These are phyloP conservation scores for Phanerodontia chrysosporium DNA, from an alignment of 768 basidiomycete genomes.

Conservation along the genomic window DNA sequence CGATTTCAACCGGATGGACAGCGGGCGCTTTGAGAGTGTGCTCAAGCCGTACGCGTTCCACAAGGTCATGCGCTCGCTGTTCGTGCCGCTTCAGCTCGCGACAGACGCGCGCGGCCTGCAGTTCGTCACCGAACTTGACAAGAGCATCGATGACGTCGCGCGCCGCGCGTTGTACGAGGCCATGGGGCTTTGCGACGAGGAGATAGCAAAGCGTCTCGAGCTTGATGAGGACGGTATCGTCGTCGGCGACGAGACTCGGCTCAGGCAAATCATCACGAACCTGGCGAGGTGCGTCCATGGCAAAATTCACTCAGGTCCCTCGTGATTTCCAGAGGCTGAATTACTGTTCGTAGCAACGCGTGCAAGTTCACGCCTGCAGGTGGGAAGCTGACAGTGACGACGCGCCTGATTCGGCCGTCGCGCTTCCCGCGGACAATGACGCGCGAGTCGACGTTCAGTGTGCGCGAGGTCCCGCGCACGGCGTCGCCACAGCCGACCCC, in stretches of 20 bases:
- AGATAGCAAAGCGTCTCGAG: constrained; percentile 39
- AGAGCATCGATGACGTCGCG: constrained; percentile 61
- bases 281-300: constrained; percentile 57
- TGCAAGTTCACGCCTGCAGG: constrained; percentile 76
- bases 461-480: not conserved
- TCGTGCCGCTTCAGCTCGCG: constrained; percentile 63
- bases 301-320: not conserved
- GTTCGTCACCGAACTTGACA: constrained; percentile 67
- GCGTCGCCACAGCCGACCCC: not conserved
- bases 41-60: constrained; percentile 73
- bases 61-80: constrained; percentile 69
- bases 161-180: constrained; percentile 57
- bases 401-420: constrained; percentile 22
- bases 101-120: constrained; percentile 64
- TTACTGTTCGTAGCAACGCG: constrained; percentile 48
- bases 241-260: constrained; percentile 77
- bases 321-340: not conserved
- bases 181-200: constrained; percentile 43
- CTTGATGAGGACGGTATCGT: constrained; percentile 63
- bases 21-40: constrained; percentile 75
- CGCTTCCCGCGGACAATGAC: not conserved
- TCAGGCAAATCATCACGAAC: constrained; percentile 81
- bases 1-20: constrained; percentile 86
- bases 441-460: not conserved
- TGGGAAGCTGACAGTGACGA: constrained; percentile 63